phyloP scores from a whole-genome alignment of 805 yeast species.

The Starmerella gropengiesseri region DNA sequence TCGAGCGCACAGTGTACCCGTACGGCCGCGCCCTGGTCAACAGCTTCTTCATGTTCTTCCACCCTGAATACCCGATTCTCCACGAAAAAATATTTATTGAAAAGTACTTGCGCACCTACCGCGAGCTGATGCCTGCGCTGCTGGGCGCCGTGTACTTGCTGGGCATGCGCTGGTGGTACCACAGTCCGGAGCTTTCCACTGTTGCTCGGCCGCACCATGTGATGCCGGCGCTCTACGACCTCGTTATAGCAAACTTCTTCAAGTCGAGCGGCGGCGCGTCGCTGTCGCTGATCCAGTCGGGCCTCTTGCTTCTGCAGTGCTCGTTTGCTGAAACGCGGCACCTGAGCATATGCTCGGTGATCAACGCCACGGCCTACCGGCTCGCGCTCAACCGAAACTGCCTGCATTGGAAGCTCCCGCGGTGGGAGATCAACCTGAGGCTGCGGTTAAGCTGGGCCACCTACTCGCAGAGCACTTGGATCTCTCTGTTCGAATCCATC shows the following conservation, averaged over 20 bases:
- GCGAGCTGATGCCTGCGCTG: constrained; percentile 84
- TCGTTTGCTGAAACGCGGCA: constrained; percentile 48
- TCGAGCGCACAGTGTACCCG: constrained; percentile 81
- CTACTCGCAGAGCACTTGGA: constrained; percentile 86
- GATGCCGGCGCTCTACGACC: constrained; percentile 52
- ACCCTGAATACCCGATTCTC: constrained; percentile 82
- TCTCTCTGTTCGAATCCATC: constrained; percentile 65
- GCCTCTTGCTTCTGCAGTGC: constrained; percentile 38
- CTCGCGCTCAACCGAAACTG: constrained; percentile 87
- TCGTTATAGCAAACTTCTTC: constrained; percentile 53
- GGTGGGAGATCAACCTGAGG: constrained; percentile 88
- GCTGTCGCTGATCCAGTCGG: constrained; percentile 52
- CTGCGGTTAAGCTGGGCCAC: constrained; percentile 93
- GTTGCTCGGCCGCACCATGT: constrained; percentile 60
- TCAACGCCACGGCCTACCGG: constrained; percentile 80
- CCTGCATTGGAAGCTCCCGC: constrained; percentile 80
- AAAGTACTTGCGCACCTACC: constrained; percentile 78
- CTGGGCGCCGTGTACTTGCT: constrained; percentile 82
- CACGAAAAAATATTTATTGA: constrained; percentile 88
- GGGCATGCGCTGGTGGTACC: constrained; percentile 92
- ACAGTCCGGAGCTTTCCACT: constrained; percentile 63
- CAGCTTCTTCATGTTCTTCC: constrained; percentile 71
- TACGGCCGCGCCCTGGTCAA: constrained; percentile 66
- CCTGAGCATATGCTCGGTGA: constrained; percentile 79
- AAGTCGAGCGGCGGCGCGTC: constrained; percentile 80